Base-by-base conservation (phyloP, 2,329 filamentous ascomycete species). In the Hymenoscyphus infarciens region DNA sequence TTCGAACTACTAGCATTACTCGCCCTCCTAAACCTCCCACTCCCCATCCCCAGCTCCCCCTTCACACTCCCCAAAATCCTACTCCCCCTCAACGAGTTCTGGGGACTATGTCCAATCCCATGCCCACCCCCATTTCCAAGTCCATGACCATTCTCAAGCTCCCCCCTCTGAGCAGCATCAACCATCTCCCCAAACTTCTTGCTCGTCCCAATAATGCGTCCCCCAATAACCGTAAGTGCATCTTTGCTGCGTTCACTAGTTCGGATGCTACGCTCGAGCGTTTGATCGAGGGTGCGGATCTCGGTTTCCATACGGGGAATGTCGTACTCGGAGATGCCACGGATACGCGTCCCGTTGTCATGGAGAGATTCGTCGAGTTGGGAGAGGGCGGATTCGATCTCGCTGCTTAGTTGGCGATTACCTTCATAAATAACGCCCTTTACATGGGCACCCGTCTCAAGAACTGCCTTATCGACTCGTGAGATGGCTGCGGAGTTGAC, bases 171-270 rank as follows among this genome's bases (percentile, higher is more conserved):
- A 25, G 42, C 42, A 27, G 62, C 65, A 62, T 67, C 63, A 27
- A 69, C 67, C 61, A 69, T 63, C 42, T 67, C 68, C 38, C 67
- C 67, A 31, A 68, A 69, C 60, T 64, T 66, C 35, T 66, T 68
- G 29, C 59, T 59, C 31, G 68, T 69, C 10, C 68, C 68, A 2
- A 66, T 57, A 7, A 68, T 62, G 35, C 63, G 53, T 1, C 65
- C 62, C 1, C 68, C 68, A 54, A 69, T 69, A 25, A 69, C 67
- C 22, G 64, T 64, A 2, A 67, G 53, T 29, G 63, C 61, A 61
- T 66, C 65, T 10, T 64, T 60, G 11, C 64, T 57, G 22, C 59
- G 39, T 3, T 59, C 35, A 11, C 61, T 63, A 25, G 54, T 61
- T 10, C 61, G 55, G 6, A 61, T 35, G 11, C 58, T 25, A 22